These are phyloP conservation scores for Heliocybe sulcata DNA, from an alignment of 1,284 basidiomycete species.

Conservation along the genomic window DNA sequence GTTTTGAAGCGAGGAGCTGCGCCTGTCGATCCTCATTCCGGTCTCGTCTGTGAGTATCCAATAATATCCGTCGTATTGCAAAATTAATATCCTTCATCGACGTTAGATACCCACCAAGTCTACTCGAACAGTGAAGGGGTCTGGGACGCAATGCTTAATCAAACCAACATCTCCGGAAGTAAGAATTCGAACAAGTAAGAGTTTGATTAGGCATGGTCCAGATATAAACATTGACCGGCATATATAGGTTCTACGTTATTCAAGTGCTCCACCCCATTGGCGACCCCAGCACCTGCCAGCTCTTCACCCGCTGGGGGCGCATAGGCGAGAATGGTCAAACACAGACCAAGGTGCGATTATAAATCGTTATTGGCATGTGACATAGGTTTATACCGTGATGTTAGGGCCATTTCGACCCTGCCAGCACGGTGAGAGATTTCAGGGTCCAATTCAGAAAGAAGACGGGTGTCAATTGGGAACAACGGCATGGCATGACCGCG, in stretches of 20 bases:
- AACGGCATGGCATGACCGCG: conserved; percentile 44
- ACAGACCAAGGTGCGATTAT: conserved; percentile 36
- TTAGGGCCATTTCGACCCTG: conserved; percentile 28
- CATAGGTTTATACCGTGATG: not conserved
- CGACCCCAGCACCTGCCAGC: conserved; percentile 25
- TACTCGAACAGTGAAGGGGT: conserved; percentile 38
- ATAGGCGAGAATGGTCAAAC: conserved; percentile 48
- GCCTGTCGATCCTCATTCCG: conserved; percentile 47
- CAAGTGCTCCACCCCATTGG: conserved; percentile 50
- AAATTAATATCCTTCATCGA: not conserved
- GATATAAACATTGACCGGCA: too few species aligned
- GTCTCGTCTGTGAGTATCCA: conserved; percentile 37
- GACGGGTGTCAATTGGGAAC: conserved; percentile 43
- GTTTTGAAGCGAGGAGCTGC: conserved; percentile 53
- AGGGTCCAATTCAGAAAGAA: conserved; percentile 58
- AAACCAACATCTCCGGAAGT: conserved; percentile 43
- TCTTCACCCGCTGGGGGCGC: conserved; percentile 57
- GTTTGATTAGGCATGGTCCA: too few species aligned
- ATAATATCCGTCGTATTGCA: conserved; percentile 4
- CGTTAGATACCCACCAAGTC: conserved; percentile 49
- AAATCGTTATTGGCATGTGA: not conserved
- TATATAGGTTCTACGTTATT: conserved; percentile 51
- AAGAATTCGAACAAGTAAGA: conserved; percentile 57
- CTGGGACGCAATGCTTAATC: conserved; percentile 68
- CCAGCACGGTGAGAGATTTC: conserved; percentile 40